phyloP scores from a whole-genome alignment of 257 asterid species.

The Phtheirospermum japonicum region DNA sequence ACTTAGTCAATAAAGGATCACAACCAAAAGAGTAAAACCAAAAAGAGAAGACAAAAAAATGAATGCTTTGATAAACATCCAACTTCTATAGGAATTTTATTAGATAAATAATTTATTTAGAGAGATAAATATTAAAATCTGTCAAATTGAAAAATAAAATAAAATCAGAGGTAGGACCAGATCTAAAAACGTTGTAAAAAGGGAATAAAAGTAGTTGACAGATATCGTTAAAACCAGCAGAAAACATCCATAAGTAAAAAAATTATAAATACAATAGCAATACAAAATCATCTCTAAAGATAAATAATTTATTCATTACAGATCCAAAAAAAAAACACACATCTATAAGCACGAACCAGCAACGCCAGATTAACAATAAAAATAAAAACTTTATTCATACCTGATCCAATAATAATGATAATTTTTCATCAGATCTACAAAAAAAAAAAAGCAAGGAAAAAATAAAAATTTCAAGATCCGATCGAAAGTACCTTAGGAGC shows the following conservation, averaged over 20 bases:
- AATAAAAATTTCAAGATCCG: slow-evolving; percentile 23
- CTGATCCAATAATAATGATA: slow-evolving; percentile 32
- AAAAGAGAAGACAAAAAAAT: too few species aligned
- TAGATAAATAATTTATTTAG: neutral
- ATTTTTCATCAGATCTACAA: slow-evolving; percentile 52
- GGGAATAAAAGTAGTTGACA: too few species aligned
- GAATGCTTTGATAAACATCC: neutral
- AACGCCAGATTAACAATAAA: neutral
- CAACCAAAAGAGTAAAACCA: too few species aligned
- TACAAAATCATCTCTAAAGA: neutral
- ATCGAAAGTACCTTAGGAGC: slow-evolving; percentile 56
- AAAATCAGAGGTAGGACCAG: neutral
- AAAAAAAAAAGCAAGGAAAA: slow-evolving; percentile 3
- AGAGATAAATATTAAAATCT: neutral
- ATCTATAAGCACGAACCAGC: neutral
- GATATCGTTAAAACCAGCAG: too few species aligned
- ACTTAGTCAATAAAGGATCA: too few species aligned
- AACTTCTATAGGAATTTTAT: neutral
- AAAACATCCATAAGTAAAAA: neutral
- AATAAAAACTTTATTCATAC: slow-evolving; percentile 29
- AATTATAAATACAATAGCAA: neutral
- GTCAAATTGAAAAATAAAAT: neutral
- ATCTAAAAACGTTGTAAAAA: neutral
- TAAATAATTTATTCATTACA: neutral
- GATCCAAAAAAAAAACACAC: slow-evolving; percentile 12